Evolutionary conservation across 306 rosid species (phyloP).

Genomic region (Macrotyloma uniflorum): DNA sequence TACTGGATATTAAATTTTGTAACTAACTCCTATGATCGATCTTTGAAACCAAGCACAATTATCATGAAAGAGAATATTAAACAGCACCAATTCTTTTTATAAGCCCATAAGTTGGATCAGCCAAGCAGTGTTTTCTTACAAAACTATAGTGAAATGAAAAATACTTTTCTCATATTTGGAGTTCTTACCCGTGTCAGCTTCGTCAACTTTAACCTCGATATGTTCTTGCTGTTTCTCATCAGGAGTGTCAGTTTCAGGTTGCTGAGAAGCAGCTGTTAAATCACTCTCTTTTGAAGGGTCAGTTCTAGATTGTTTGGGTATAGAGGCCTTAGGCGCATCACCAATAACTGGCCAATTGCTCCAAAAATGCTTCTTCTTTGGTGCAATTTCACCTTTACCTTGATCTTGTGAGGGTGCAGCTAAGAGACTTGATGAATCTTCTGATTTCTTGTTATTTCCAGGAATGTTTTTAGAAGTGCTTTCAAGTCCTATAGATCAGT

Average conservation of each 20-base stretch:
- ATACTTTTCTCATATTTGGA: neutral
- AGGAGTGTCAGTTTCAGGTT: constrained; percentile 7
- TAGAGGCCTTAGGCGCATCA: neutral
- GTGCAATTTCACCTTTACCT: constrained; percentile 12
- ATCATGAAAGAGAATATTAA: neutral
- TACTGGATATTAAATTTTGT: neutral
- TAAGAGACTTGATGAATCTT: constrained; percentile 6
- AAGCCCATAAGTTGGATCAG: neutral
- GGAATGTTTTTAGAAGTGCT: neutral
- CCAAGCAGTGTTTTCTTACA: neutral
- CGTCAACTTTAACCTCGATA: neutral
- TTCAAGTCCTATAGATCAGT: constrained; percentile 35
- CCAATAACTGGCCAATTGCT: constrained; percentile 25
- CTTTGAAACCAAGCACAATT: neutral
- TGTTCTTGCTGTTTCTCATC: neutral
- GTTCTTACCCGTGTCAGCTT: constrained; percentile 4
- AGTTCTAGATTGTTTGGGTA: neutral
- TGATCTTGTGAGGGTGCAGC: neutral
- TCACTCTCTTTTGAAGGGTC: neutral
- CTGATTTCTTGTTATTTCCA: no score
- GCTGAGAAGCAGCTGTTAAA: neutral
- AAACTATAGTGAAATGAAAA: neutral
- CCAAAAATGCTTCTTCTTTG: constrained; percentile 19
- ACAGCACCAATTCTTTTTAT: neutral
- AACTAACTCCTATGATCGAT: neutral